Evolutionary conservation across 1,139 yeast genomes (phyloP).

Genomic region (Ogataea hybrid): DNA sequence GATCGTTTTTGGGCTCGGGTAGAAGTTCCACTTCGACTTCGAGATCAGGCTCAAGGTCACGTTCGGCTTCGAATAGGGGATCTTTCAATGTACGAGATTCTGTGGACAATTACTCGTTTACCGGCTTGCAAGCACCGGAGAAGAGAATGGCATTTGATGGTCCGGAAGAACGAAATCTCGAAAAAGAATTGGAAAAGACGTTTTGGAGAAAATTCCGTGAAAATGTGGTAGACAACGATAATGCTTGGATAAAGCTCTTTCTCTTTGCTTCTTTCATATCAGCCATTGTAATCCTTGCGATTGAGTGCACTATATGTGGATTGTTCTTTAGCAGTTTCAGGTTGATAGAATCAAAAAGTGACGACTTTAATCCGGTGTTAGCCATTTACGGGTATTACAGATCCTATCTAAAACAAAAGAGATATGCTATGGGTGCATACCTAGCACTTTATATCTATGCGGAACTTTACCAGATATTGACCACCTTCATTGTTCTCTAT

Average conservation of each 20-base stretch:
- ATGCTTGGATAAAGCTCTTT: constrained; percentile 13
- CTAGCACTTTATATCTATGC: constrained; percentile 25
- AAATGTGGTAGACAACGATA: constrained; percentile 14
- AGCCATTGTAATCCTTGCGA: constrained; percentile 6
- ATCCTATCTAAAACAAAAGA: constrained; percentile 13
- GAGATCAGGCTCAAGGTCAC: constrained; percentile 10
- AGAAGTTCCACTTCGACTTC: constrained; percentile 11
- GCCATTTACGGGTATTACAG: constrained; percentile 14
- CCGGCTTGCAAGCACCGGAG: constrained; percentile 10
- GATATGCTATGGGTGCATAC: constrained; percentile 23
- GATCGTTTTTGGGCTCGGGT: constrained; percentile 12
- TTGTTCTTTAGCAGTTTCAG: constrained; percentile 11
- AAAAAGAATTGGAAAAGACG: constrained; percentile 11
- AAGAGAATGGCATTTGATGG: constrained; percentile 13
- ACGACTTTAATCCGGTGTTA: constrained; percentile 12
- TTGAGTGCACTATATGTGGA: constrained; percentile 15
- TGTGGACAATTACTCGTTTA: constrained; percentile 9
- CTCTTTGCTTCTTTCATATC: constrained; percentile 9
- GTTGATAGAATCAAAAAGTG: constrained; percentile 1
- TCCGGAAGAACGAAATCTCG: constrained; percentile 8
- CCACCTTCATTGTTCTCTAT: constrained; percentile 21
- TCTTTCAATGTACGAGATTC: constrained; percentile 7
- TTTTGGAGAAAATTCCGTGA: constrained; percentile 13
- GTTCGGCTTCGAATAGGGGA: constrained; percentile 12
- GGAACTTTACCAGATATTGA: constrained; percentile 21